Evolutionary conservation across 2,329 filamentous ascomycete species (phyloP).

Genomic region (Fusarium sp.): DNA sequence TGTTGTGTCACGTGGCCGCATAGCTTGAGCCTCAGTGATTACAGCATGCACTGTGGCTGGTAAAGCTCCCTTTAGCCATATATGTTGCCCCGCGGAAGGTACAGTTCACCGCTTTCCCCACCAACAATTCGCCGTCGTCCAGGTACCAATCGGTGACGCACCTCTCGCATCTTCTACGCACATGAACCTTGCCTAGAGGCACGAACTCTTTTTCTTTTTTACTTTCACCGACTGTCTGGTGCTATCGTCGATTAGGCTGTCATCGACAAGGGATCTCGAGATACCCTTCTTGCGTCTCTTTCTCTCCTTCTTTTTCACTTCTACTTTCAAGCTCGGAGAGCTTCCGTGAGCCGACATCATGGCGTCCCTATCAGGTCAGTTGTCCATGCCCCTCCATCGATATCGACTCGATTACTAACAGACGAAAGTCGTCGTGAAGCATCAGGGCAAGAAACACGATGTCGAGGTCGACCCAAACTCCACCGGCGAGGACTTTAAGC

Average conservation of each 20-base stretch:
- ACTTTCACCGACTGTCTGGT: background rate
- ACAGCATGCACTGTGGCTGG: constrained; percentile 15
- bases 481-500: constrained; percentile 92
- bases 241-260: background rate
- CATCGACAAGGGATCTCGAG: background rate
- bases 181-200: constrained; percentile 1
- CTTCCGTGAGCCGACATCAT: constrained; percentile 50
- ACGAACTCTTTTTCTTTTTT: constrained; percentile 6
- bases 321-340: constrained; percentile 5
- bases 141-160: constrained; percentile 50
- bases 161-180: constrained; percentile 23
- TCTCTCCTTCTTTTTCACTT: constrained; percentile 1
- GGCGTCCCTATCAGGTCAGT: constrained; percentile 64
- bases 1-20: constrained; percentile 18
- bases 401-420: constrained; percentile 29
- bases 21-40: constrained; percentile 27
- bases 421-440: constrained; percentile 82
- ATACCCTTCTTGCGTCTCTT: background rate
- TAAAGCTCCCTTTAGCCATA: constrained; percentile 18
- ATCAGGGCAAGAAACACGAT: constrained; percentile 94
- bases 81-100: constrained; percentile 23
- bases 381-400: constrained; percentile 27
- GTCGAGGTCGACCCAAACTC: constrained; percentile 86
- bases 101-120: constrained; percentile 43
- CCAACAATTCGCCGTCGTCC: constrained; percentile 33